Percentiles rank a stretch among this genome's conserved stretches.
Evolutionary conservation across 306 rosid genomes (phyloP).

Genomic region (Sicyos baderoa): DNA sequence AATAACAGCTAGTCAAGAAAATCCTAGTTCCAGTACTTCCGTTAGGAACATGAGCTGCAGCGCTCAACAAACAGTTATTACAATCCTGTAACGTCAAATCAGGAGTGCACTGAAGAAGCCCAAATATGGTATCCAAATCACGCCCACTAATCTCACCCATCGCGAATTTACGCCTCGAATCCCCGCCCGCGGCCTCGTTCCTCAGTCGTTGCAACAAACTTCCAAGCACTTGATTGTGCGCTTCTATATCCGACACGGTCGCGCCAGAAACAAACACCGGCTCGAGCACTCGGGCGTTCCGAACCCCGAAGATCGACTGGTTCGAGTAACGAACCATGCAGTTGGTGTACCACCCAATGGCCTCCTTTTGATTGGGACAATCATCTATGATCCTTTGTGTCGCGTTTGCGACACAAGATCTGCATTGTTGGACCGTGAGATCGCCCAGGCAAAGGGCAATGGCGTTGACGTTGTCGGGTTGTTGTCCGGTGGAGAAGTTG

Average conservation of each 20-base stretch:
- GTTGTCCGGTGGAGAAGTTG: neutral
- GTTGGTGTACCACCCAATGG: conserved; percentile 18
- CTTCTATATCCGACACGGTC: neutral
- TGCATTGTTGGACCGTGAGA: neutral
- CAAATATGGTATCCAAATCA: neutral
- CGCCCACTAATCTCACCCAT: neutral
- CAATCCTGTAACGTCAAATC: conserved; percentile 19
- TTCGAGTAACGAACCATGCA: conserved; percentile 27
- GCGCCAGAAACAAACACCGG: rapidly evolving
- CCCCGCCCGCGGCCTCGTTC: conserved; percentile 11
- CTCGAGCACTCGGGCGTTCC: rapidly evolving
- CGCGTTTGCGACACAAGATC: neutral
- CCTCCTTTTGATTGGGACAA: conserved; percentile 26
- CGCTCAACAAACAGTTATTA: neutral
- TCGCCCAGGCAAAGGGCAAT: conserved; percentile 13
- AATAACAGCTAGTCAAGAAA: neutral
- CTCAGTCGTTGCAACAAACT: neutral
- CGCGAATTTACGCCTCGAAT: conserved; percentile 13
- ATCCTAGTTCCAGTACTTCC: conserved; percentile 11
- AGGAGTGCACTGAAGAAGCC: conserved; percentile 18
- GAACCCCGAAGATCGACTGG: neutral
- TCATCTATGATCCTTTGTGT: neutral
- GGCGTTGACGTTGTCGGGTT: conserved; percentile 2
- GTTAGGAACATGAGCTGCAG: neutral
- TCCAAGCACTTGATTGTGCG: neutral